Percentiles rank a stretch among this genome's conserved stretches.
These are phyloP conservation scores for Tieghemiomyces parasiticus DNA, from an alignment of 192 early-diverging fungal genomes.

Conservation along the genomic window DNA sequence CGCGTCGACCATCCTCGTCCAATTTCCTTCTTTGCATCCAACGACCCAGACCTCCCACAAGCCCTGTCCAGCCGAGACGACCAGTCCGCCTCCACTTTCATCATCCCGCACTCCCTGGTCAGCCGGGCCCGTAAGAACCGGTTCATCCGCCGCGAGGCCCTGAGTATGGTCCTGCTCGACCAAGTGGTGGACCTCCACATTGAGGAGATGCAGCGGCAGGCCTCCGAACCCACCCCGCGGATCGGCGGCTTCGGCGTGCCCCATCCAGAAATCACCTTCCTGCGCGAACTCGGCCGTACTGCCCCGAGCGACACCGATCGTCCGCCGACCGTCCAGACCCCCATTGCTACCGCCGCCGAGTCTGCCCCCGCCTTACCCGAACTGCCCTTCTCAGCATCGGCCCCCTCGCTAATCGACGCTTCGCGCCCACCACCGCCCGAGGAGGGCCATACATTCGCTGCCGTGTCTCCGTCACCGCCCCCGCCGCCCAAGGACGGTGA, in stretches of 20 bases:
- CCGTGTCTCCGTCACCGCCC: too few relatives aligned
- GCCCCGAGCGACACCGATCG: too few relatives aligned
- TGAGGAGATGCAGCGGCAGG: slow-evolving; percentile 17
- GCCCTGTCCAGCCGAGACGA: not conserved
- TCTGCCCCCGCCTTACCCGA: too few relatives aligned
- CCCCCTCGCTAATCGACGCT: too few relatives aligned
- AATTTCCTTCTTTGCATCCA: slow-evolving; percentile 2
- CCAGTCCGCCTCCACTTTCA: not conserved
- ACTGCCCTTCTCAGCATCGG: too few relatives aligned
- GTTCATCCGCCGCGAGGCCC: slow-evolving; percentile 19
- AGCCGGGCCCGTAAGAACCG: slow-evolving; percentile 7
- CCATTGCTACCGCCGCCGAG: too few relatives aligned
- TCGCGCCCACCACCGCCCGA: too few relatives aligned
- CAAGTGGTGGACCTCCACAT: slow-evolving; percentile 22
- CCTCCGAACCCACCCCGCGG: slow-evolving; percentile 8
- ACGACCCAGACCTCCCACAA: not conserved
- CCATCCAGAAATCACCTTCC: not conserved
- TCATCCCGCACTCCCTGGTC: slow-evolving; percentile 2
- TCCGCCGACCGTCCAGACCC: too few relatives aligned
- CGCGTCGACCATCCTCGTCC: not conserved
- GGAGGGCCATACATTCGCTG: too few relatives aligned
- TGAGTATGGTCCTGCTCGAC: slow-evolving; percentile 25
- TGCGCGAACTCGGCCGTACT: too few relatives aligned
- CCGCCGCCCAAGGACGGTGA: too few relatives aligned
- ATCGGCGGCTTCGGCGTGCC: slow-evolving; percentile 6